Evolutionary conservation across 2,329 filamentous ascomycete genomes (phyloP).

Genomic region (Fusarium papillatum): DNA sequence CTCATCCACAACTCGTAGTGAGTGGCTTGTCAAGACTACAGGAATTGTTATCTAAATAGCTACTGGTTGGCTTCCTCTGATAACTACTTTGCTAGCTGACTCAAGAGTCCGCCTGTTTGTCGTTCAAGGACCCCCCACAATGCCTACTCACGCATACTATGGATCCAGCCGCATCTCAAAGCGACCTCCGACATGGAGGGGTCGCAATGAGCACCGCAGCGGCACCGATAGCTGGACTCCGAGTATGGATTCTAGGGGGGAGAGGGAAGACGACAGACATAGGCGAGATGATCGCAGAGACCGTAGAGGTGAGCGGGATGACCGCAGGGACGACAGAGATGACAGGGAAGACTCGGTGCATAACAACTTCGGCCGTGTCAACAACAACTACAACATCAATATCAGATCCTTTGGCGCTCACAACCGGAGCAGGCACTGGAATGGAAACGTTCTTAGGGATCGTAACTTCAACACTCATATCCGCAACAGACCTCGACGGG

Average conservation of each 20-base stretch:
- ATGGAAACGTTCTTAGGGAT: neutral
- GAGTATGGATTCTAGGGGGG: neutral
- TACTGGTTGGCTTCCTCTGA: neutral
- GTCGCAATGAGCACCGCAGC: neutral
- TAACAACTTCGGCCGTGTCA: neutral
- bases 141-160: neutral
- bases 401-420: neutral
- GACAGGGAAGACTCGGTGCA: neutral
- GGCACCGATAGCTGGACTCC: neutral
- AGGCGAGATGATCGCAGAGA: neutral
- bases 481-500: neutral
- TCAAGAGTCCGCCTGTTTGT: neutral
- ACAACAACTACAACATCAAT: neutral
- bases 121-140: neutral
- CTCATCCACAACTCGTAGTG: neutral
- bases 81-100: neutral
- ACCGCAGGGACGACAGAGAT: neutral
- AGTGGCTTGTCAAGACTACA: neutral
- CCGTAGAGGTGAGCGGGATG: neutral
- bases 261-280: neutral
- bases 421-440: neutral
- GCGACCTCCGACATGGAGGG: neutral
- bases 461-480: neutral
- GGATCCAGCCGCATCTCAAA: neutral
- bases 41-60: neutral